These are phyloP conservation scores for Populus ilicifolia DNA, from an alignment of 345 rosid species.

Conservation along the genomic window DNA sequence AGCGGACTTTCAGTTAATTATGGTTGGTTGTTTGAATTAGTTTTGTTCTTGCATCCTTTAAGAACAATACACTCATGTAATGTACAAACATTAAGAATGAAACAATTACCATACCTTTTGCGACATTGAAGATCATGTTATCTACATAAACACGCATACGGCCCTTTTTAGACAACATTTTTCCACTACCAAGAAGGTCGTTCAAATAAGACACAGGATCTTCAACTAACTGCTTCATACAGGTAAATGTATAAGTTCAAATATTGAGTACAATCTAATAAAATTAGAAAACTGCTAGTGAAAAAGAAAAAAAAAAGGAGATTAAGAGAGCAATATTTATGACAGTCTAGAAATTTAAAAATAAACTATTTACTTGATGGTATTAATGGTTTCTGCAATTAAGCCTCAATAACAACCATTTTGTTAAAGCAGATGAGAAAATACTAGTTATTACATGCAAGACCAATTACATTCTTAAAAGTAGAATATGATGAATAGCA, in stretches of 20 bases:
- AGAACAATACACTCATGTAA: neutral
- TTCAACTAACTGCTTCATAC: slow-evolving; percentile 55
- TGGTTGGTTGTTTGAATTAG: neutral
- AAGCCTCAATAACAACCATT: neutral
- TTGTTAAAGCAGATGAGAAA: neutral
- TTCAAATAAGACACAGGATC: slow-evolving; percentile 63
- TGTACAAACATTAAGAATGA: neutral
- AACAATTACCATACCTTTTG: slow-evolving; percentile 44
- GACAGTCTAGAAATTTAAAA: neutral
- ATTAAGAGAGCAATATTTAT: too few species aligned
- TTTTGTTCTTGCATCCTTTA: neutral
- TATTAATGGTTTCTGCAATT: neutral
- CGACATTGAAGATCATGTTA: slow-evolving; percentile 60
- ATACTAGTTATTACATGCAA: neutral
- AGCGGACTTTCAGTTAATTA: neutral
- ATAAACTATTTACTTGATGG: neutral
- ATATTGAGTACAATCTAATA: neutral
- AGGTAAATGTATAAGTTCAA: slow-evolving; percentile 15
- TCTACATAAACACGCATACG: slow-evolving; percentile 60
- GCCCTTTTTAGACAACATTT: slow-evolving; percentile 71
- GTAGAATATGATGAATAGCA: neutral
- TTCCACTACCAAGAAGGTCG: slow-evolving; percentile 65
- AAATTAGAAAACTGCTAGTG: neutral
- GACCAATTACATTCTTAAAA: too few species aligned
- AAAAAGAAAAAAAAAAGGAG: neutral